Evolutionary conservation across 2,329 filamentous ascomycete genomes (phyloP), one percentile per base, ranked within the genome.

Genomic region (Cladosporium sp.): DNA sequence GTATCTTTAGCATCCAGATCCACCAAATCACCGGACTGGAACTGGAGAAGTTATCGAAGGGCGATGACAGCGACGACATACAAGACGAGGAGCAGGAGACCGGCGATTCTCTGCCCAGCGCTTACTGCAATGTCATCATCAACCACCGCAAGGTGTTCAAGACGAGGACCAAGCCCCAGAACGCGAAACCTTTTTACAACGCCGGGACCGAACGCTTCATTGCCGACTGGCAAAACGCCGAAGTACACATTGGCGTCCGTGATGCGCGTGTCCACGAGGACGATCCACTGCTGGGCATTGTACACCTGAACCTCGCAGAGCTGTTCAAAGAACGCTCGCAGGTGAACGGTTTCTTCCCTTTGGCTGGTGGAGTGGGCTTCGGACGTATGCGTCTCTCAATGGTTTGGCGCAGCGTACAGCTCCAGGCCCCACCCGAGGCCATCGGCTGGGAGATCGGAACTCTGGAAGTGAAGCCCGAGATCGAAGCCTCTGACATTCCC

Each of bases 181-280:
- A 92, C 68, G 84, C 87, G 0, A 92, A 91, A 71, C 90, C 90
- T 0, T 92, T 92, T 76, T 92, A 90, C 81, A 92, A 92, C 69
- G 90, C 90, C 2, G 88, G 88, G 6, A 91, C 87, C 1, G 90
- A 93, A 75, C 85, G 88, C 5, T 91, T 92, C 69, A 83, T 92
- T 47, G 82, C 86, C 14, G 87, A 92, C 74, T 92, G 89, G 85
- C 82, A 81, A 18, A 86, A 83, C 14, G 85, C 88, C 1, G 89
- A 92, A 74, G 81, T 92, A 36, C 88, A 90, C 69, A 79, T 93
- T 34, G 82, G 85, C 1, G 88, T 92, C 1, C 84, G 89, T 12
- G 90, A 92, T 73, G 82, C 86, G 24, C 83, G 90, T 4, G 82
- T 91, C 26, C 85, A 90, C 61, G 90, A 92, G 74, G 86, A 90